A percentile compares a stretch with the other conserved stretches of the same genome.
phyloP scores from a whole-genome alignment of 2,329 filamentous ascomycete species.

The Fusarium penzigii region DNA sequence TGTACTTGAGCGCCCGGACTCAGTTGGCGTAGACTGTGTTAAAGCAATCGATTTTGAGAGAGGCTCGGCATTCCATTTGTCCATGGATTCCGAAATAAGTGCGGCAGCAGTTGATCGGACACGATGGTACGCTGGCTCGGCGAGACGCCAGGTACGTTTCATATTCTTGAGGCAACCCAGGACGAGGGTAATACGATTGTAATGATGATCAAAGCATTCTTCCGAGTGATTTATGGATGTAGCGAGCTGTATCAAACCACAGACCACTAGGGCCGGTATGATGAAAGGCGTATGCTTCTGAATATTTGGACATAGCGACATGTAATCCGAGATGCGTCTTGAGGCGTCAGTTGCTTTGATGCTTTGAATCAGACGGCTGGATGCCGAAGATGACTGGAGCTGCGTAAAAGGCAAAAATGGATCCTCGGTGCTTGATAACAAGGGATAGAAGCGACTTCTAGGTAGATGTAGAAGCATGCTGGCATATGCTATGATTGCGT shows the following conservation, averaged over 20 bases:
- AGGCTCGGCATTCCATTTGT: conserved; percentile 23
- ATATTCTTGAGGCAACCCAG: conserved; percentile 19
- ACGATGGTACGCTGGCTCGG: conserved; percentile 19
- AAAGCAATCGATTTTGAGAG: conserved; percentile 1
- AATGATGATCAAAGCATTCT: conserved; percentile 25
- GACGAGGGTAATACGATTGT: conserved; percentile 18
- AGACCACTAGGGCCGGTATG: conserved; percentile 16
- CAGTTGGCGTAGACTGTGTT: not conserved
- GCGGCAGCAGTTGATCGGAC: conserved; percentile 18
- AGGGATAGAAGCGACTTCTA: conserved; percentile 13
- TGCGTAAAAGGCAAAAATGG: conserved; percentile 9
- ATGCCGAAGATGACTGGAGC: conserved; percentile 10
- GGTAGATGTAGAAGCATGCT: conserved; percentile 24
- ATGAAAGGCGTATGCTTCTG: conserved; percentile 24
- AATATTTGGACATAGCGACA: conserved; percentile 19
- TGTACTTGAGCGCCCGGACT: not conserved
- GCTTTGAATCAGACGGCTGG: conserved; percentile 16
- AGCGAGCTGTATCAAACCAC: conserved; percentile 22
- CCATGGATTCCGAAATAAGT: conserved; percentile 20
- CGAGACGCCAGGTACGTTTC: conserved; percentile 18
- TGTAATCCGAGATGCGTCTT: conserved; percentile 20
- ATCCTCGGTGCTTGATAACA: conserved; percentile 11
- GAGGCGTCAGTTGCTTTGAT: conserved; percentile 27
- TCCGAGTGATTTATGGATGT: conserved; percentile 19
- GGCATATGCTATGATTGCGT: conserved; percentile 20